Base-by-base conservation (phyloP, 2,329 filamentous ascomycete species). In the Capronia coronata region DNA sequence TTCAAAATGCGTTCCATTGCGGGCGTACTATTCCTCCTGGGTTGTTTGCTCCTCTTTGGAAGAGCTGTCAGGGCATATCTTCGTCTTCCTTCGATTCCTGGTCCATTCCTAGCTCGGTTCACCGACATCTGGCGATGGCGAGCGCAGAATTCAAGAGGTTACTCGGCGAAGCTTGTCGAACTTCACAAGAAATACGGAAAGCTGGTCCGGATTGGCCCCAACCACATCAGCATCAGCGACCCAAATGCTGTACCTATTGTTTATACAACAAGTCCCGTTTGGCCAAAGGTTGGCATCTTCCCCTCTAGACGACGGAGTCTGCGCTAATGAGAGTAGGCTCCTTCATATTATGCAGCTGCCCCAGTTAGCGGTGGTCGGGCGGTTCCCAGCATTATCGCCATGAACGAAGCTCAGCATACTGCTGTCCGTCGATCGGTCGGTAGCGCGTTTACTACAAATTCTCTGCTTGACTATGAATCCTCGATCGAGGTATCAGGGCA, bases 41-140 rank as follows among this genome's bases (percentile, higher is more conserved):
- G 29, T 9, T 6, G 7, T 9, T 32, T 32, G 29, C 7, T 7
- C 13, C 29, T 32, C n/a, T 3, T 32, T 3, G 29, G 7, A 6
- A 8, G 29, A 32, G 3, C 11, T 11, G 29, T 32, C 29, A 7
- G 7, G 7, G 6, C 29, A n/a, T 53, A 53, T 25, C 29, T 25
- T 27, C 47, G 43, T n/a, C 42, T 53, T 3, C n/a, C 41, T 21
- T 48, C 47, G 9, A 49, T 55, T 46, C 86, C 87, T 0, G 86
- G 86, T 0, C 86, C 83, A 0, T 72, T 82, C 51, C 61, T 86
- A 30, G 86, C 86, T 18, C 82, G 69, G 2, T 72, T 78, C 48
- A 85, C 82, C 10, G 79, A 90, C 62, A 81, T 80, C 74, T 91
- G 86, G 85, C 75, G 86, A 19, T 78, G 87, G 21, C 34, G 30